Percentiles rank a stretch among this genome's conserved stretches.
Evolutionary conservation across 345 rosid genomes (phyloP).

Genomic region (Corchorus olitorius): DNA sequence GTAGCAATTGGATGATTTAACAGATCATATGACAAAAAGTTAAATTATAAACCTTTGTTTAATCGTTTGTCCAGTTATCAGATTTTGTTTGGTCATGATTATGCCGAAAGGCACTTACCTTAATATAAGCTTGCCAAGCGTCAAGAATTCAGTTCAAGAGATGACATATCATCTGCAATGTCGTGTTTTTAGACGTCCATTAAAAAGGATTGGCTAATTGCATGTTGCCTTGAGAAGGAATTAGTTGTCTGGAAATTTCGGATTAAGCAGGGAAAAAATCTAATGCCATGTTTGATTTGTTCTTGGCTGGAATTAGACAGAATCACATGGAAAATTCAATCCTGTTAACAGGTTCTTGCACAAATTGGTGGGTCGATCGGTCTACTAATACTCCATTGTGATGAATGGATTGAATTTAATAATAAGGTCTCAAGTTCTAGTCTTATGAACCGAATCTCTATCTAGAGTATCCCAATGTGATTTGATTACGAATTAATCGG

Average conservation of each 20-base stretch:
- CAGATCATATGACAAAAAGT: neutral
- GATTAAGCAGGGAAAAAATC: neutral
- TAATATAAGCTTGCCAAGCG: conserved; percentile 2
- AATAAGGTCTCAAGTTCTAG: too few species aligned
- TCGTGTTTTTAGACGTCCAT: conserved; percentile 1
- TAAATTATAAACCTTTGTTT: neutral
- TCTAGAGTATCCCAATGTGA: too few species aligned
- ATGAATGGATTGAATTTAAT: too few species aligned
- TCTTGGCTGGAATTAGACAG: conserved; percentile 13
- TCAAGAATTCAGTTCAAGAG: neutral
- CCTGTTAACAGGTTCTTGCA: neutral
- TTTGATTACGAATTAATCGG: too few species aligned
- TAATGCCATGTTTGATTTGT: neutral
- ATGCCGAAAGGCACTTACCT: neutral
- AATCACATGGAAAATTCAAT: conserved; percentile 20
- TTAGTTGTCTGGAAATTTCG: conserved; percentile 26
- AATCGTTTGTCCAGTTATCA: neutral
- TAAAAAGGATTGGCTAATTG: neutral
- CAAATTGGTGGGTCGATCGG: neutral
- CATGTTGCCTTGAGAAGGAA: conserved; percentile 7
- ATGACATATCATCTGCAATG: conserved; percentile 19
- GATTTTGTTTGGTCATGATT: neutral
- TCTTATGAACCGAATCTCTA: too few species aligned
- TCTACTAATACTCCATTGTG: neutral
- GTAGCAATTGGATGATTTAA: conserved; percentile 12